A percentile compares a stretch with the other conserved stretches of the same genome.
These are phyloP conservation scores for Forsythia suspensa DNA, from an alignment of 257 asterid genomes.

Conservation along the genomic window DNA sequence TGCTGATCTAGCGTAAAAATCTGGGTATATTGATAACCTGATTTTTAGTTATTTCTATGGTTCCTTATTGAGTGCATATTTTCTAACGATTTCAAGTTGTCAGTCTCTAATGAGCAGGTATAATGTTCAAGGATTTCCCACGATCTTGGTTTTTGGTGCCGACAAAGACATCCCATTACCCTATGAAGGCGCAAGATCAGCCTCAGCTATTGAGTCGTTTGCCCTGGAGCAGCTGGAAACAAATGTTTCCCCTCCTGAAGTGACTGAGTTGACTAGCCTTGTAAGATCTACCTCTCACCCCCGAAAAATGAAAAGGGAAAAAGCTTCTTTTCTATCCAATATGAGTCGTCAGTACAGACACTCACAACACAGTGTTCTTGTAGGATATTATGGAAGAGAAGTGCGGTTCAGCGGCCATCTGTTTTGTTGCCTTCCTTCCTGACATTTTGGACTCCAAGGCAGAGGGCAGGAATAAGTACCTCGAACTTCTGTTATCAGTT, in stretches of 20 bases:
- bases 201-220: slow-evolving; percentile 86
- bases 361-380: slow-evolving; percentile 11
- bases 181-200: slow-evolving; percentile 89
- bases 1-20: slow-evolving; percentile 1
- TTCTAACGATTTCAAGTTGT: slow-evolving; percentile 44
- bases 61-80: not conserved
- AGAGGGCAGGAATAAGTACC: slow-evolving; percentile 83
- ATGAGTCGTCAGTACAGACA: slow-evolving; percentile 4
- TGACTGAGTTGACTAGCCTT: slow-evolving; percentile 77
- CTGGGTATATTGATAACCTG: not conserved
- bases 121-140: slow-evolving; percentile 94
- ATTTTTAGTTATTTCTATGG: not conserved
- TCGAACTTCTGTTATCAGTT: slow-evolving; percentile 64
- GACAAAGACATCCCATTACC: slow-evolving; percentile 83
- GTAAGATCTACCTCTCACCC: slow-evolving; percentile 35
- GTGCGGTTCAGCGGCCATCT: slow-evolving; percentile 88
- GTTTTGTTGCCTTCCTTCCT: slow-evolving; percentile 89
- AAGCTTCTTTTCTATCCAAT: not conserved
- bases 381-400: slow-evolving; percentile 90
- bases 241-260: slow-evolving; percentile 93
- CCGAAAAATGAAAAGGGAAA: not conserved
- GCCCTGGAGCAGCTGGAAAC: slow-evolving; percentile 85
- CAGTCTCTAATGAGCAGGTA: slow-evolving; percentile 99
- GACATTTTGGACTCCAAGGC: slow-evolving; percentile 96
- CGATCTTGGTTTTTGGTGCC: slow-evolving; percentile 94